A percentile compares a stretch with the other conserved stretches of the same genome.
Conservation (phyloP, 192 early-diverging fungal species). For the Coemansia sp. region DNA sequence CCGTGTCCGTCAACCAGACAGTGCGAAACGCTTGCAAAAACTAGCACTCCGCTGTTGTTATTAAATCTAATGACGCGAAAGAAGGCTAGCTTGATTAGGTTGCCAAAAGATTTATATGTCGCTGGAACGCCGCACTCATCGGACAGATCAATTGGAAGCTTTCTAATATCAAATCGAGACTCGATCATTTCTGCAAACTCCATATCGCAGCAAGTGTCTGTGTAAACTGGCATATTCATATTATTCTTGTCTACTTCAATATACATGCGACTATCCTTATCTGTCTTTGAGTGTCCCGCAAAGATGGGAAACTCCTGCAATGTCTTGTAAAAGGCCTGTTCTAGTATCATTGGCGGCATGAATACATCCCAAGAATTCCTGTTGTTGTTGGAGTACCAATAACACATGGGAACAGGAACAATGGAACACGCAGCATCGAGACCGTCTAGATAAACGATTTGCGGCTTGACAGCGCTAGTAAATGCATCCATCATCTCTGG, state of each 20-base stretch:
- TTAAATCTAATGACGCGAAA: conserved; percentile 11
- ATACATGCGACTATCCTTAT: not conserved
- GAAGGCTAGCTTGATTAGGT: conserved; percentile 10
- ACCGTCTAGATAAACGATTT: conserved; percentile 7
- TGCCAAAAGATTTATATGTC: not conserved
- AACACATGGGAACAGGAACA: conserved; percentile 7
- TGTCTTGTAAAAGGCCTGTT: conserved; percentile 16
- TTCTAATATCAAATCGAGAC: conserved; percentile 3
- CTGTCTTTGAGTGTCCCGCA: conserved; percentile 8
- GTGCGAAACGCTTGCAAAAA: conserved; percentile 25
- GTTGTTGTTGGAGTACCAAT: conserved; percentile 14
- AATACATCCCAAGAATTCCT: conserved; percentile 5
- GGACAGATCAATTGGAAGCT: not conserved
- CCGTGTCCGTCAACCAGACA: conserved; percentile 23
- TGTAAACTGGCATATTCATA: conserved; percentile 33
- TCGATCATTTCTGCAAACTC: conserved; percentile 6
- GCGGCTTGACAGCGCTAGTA: conserved; percentile 1
- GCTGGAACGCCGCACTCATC: not conserved
- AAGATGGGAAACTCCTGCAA: conserved; percentile 28
- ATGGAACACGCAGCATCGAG: conserved; percentile 12
- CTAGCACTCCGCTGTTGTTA: conserved; percentile 25
- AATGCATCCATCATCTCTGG: conserved; percentile 3
- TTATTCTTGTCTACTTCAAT: conserved; percentile 14
- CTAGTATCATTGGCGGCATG: conserved; percentile 7
- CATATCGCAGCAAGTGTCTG: conserved; percentile 9